Conservation (phyloP, 768 basidiomycete genomes). For the Pholiota molesta region DNA sequence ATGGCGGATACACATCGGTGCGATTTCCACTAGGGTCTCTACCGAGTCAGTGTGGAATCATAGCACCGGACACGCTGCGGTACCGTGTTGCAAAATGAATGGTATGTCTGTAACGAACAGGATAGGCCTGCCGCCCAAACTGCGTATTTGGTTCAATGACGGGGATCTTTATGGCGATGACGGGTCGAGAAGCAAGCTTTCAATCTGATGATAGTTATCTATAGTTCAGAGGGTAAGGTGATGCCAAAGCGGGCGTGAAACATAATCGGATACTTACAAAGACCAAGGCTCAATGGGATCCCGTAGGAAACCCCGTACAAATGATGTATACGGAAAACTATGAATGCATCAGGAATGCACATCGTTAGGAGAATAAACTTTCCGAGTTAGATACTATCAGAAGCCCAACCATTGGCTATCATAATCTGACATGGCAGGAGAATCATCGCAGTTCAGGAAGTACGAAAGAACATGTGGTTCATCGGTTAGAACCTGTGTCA, state of each 20-base stretch:
- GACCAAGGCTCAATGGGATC: background rate
- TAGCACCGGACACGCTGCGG: constrained; percentile 1
- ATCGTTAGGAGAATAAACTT: background rate
- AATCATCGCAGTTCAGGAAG: background rate
- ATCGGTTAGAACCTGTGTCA: background rate
- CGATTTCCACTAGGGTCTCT: constrained; percentile 9
- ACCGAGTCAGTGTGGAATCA: constrained; percentile 10
- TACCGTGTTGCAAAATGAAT: background rate
- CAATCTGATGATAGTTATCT: background rate
- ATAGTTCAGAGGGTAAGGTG: background rate
- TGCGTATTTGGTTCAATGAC: background rate
- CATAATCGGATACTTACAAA: constrained; percentile 4
- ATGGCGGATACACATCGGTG: constrained; percentile 18
- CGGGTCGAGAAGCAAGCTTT: constrained; percentile 2
- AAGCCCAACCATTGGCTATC: background rate
- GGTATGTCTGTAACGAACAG: background rate
- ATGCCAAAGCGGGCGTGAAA: background rate
- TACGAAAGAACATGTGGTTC: constrained; percentile 1
- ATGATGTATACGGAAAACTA: background rate
- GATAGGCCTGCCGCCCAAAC: too few relatives aligned
- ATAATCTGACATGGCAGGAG: background rate
- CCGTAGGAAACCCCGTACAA: background rate
- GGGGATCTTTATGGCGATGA: background rate
- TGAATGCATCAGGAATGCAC: background rate
- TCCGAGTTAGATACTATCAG: background rate